Conservation (phyloP, 176 grass and related monocot species). For the Otatea glauca region DNA sequence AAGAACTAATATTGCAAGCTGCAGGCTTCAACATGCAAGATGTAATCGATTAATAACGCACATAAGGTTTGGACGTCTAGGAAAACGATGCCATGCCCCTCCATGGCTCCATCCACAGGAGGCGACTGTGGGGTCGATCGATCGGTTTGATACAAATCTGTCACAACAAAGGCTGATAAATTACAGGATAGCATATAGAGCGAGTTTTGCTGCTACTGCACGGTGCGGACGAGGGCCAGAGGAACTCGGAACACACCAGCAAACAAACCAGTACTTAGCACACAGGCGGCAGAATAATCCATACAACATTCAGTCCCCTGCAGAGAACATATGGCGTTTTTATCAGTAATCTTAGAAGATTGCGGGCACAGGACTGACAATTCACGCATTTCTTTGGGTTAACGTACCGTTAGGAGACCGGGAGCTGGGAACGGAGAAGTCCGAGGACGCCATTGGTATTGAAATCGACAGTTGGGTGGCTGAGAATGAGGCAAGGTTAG, state of each 20-base stretch:
- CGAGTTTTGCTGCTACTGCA: conserved; percentile 15
- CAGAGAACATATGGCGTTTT: neutral
- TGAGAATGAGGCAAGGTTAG: conserved; percentile 57
- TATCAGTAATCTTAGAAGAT: neutral
- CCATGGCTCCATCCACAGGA: neutral
- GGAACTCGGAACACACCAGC: conserved; percentile 5
- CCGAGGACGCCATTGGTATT: conserved; percentile 63
- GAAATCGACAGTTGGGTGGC: conserved; percentile 85
- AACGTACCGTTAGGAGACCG: conserved; percentile 59
- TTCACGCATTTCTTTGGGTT: neutral
- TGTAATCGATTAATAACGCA: neutral
- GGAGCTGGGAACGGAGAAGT: conserved; percentile 74
- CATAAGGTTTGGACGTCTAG: conserved; percentile 12
- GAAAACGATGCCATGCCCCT: conserved; percentile 17
- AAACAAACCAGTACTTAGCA: neutral
- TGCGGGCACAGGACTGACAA: neutral
- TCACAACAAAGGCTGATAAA: neutral
- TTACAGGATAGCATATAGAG: conserved; percentile 37
- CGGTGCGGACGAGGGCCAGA: neutral
- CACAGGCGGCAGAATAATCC: neutral
- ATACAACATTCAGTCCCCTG: conserved; percentile 38
- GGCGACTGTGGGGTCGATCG: neutral
- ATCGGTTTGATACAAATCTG: conserved; percentile 40
- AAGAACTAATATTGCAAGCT: neutral
- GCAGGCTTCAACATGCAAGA: neutral